Conservation (phyloP, 345 rosid species). For the Viola odorata region DNA sequence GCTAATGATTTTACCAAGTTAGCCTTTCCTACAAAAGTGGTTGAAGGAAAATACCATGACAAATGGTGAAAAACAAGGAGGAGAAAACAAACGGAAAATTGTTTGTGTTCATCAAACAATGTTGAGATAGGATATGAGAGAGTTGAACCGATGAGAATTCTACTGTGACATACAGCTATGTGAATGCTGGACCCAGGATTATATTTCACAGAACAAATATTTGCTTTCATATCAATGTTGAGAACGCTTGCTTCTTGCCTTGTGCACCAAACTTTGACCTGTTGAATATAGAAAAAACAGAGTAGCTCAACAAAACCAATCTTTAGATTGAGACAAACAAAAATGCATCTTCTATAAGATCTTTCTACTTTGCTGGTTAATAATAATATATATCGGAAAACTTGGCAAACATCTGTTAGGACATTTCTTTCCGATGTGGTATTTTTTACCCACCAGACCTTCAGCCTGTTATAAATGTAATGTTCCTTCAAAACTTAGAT, state of each 20-base stretch:
- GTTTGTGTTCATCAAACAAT: too few relatives aligned
- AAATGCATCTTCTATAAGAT: conserved; percentile 8
- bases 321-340: background rate
- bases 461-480: too few relatives aligned
- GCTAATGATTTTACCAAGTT: background rate
- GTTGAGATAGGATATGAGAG: background rate
- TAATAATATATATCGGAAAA: too few relatives aligned
- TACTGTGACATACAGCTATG: conserved; percentile 53
- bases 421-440: too few relatives aligned
- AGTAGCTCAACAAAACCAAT: conserved; percentile 1
- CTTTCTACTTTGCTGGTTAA: too few relatives aligned
- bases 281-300: conserved; percentile 14
- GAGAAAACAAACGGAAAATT: too few relatives aligned
- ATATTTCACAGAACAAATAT: conserved; percentile 86
- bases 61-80: too few relatives aligned
- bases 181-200: conserved; percentile 89
- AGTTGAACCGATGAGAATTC: too few relatives aligned
- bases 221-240: conserved; percentile 90
- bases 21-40: background rate
- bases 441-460: too few relatives aligned
- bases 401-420: too few relatives aligned
- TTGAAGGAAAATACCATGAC: too few relatives aligned
- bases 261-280: conserved; percentile 96
- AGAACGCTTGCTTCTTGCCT: conserved; percentile 80
- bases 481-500: too few relatives aligned